Evolutionary conservation across 768 basidiomycete species (phyloP), one percentile per base, ranked within the genome.

Genomic region (Fistulinella prunicolor): DNA sequence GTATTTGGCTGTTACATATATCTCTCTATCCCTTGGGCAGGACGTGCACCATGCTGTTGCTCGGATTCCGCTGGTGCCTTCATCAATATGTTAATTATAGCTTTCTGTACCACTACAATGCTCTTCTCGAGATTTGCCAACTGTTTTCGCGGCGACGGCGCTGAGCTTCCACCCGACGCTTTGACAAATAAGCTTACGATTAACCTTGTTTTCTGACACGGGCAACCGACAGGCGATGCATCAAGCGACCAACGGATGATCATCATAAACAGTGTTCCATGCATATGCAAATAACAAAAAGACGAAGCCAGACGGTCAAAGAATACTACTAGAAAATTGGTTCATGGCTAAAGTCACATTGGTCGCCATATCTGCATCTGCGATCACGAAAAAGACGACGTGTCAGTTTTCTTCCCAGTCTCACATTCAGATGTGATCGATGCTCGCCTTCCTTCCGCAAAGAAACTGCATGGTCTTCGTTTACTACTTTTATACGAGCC

Each of bases 361-460:
- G 83, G 73, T 92, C 89, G 50, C 89, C 89, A 62, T 83, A 90
- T 77, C 80, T 83, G 80, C 89, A 91, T 81, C 89, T 91, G 79
- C 75, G 71, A 74, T 74, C 68, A 70, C 70, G 69, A 70, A 75
- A 70, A 75, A 53, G 50, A 50, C 45, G 38, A 64, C 26, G 39
- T 44, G 70, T 78, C 62, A 77, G 74, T 54, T 64, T 63, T 55
- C 48, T 57, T 22, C 40, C 6, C 35, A 36, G 47, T 51, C 54
- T 54, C 61, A 53, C 62, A 54, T 61, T 46, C 41, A 49, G 45
- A 50, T 53, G 66, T 68, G 69, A 75, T 75, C 64, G 67, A 77
- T 80, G 85, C 89, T 90, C 83, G 86, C 89, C 88, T 90, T 88
- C 88, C 89, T 81, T 82, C 79, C 74, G 81, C 80, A 80, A 83